Conservation (phyloP, 371 early-diverging fungal genomes). For the Mucor sp. region DNA sequence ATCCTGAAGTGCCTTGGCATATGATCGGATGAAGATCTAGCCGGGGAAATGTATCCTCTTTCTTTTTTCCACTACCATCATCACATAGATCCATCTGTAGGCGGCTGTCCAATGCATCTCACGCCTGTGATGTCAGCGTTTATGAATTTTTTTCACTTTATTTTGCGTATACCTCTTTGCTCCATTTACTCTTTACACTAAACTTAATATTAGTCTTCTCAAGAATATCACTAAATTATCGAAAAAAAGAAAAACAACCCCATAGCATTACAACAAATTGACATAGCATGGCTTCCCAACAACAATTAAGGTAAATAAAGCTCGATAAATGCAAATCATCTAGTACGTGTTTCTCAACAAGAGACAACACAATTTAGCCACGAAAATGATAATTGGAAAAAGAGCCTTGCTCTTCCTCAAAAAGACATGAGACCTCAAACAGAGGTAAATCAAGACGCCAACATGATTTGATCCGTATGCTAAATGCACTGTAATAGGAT, state of each 20-base stretch:
- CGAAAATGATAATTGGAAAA: constrained; percentile 78
- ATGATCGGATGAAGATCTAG: neutral
- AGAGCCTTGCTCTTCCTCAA: constrained; percentile 68
- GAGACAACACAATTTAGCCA: constrained; percentile 35
- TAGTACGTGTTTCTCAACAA: neutral
- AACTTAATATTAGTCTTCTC: neutral
- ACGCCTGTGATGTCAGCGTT: constrained; percentile 4
- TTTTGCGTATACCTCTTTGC: neutral
- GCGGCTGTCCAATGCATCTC: neutral
- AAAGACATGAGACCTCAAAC: constrained; percentile 91
- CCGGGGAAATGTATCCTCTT: neutral
- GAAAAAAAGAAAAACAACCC: neutral
- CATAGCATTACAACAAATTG: neutral
- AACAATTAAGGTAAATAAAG: neutral
- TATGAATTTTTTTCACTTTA: neutral
- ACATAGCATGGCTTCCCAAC: constrained; percentile 5
- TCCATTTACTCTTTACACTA: neutral
- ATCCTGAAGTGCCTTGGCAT: neutral
- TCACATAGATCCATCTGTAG: neutral
- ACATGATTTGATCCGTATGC: neutral
- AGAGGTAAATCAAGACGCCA: constrained; percentile 46
- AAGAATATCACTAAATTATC: neutral
- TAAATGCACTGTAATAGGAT: constrained; percentile 48
- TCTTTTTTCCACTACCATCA: neutral
- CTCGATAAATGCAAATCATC: neutral